phyloP scores from a whole-genome alignment of 2,329 filamentous ascomycete genomes.

The Cercospora zeae-maydis region DNA sequence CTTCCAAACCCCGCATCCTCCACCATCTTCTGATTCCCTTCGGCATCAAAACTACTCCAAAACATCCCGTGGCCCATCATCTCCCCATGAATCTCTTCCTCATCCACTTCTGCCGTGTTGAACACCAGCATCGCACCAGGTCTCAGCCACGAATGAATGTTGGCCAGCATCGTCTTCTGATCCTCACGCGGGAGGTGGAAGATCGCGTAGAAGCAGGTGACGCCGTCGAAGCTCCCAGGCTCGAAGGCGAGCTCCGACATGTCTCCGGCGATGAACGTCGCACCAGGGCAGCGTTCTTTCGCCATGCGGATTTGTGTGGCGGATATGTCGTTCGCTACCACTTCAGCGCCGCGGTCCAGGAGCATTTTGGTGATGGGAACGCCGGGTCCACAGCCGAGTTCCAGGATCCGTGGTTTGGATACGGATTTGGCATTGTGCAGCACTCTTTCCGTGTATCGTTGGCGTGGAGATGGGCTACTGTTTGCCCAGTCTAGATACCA shows the following conservation, averaged over 20 bases:
- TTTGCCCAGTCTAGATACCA: constrained; percentile 40
- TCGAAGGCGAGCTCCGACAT: constrained; percentile 26
- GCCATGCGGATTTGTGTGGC: constrained; percentile 23
- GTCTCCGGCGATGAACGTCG: constrained; percentile 21
- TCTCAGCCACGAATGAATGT: constrained; percentile 24
- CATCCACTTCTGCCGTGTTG: constrained; percentile 27
- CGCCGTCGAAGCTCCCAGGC: constrained; percentile 19
- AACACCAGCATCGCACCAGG: constrained; percentile 23
- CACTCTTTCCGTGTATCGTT: constrained; percentile 34
- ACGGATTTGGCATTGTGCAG: constrained; percentile 25
- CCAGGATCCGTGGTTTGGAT: constrained; percentile 32
- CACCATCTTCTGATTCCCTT: constrained; percentile 38
- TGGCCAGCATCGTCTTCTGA: constrained; percentile 23
- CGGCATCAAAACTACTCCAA: constrained; percentile 32
- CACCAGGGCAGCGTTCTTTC: constrained; percentile 20
- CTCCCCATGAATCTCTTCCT: constrained; percentile 29
- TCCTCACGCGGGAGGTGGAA: constrained; percentile 30
- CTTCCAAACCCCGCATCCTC: constrained; percentile 37
- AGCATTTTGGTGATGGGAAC: constrained; percentile 33
- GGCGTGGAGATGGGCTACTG: constrained; percentile 30
- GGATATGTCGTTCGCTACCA: constrained; percentile 29
- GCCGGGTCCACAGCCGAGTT: constrained; percentile 44
- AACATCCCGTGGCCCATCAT: constrained; percentile 30
- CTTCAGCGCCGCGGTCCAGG: constrained; percentile 22
- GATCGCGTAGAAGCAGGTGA: constrained; percentile 26